Conservation (phyloP, 495 filamentous ascomycete genomes). For the Lasiosphaeris hirsuta region DNA sequence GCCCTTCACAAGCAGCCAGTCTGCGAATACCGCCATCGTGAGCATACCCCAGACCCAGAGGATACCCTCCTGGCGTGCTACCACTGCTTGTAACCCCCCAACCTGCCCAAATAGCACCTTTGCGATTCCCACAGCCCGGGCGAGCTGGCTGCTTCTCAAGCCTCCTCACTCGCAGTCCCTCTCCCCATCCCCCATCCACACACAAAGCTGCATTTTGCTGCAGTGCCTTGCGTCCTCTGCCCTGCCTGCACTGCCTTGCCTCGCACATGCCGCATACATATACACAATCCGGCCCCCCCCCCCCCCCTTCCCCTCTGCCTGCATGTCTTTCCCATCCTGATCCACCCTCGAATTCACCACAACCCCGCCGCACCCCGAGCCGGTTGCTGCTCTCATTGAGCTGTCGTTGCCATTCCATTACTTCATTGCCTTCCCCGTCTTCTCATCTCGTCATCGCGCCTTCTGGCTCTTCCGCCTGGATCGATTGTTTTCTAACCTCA, state of each 20-base stretch:
- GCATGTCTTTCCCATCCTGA: slow-evolving; percentile 41
- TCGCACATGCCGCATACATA: slow-evolving; percentile 29
- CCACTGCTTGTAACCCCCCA: slow-evolving; percentile 32
- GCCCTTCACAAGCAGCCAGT: slow-evolving; percentile 1
- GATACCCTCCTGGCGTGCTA: slow-evolving; percentile 44
- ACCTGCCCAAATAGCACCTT: slow-evolving; percentile 21
- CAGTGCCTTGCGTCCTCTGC: slow-evolving; percentile 39
- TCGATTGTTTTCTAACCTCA: slow-evolving; percentile 37
- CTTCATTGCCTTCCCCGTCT: slow-evolving; percentile 17
- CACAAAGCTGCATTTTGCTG: slow-evolving; percentile 33
- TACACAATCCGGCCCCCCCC: slow-evolving; percentile 34
- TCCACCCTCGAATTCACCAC: slow-evolving; percentile 35
- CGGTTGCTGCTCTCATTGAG: slow-evolving; percentile 25
- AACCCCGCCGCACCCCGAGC: slow-evolving; percentile 29
- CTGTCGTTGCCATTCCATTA: slow-evolving; percentile 31
- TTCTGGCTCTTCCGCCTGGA: slow-evolving; percentile 13
- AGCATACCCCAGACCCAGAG: slow-evolving; percentile 27
- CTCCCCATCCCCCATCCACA: slow-evolving; percentile 19
- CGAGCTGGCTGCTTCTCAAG: slow-evolving; percentile 20
- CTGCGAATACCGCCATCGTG: slow-evolving; percentile 24
- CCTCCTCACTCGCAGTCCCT: slow-evolving; percentile 23
- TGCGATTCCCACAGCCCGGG: slow-evolving; percentile 21
- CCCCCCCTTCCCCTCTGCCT: slow-evolving; percentile 30
- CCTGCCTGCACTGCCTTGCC: slow-evolving; percentile 36
- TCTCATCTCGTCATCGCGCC: slow-evolving; percentile 18